Evolutionary conservation across 2,329 filamentous ascomycete genomes (phyloP), one percentile per base, ranked within the genome.

Genomic region (Trichoderma arundinaceum): DNA sequence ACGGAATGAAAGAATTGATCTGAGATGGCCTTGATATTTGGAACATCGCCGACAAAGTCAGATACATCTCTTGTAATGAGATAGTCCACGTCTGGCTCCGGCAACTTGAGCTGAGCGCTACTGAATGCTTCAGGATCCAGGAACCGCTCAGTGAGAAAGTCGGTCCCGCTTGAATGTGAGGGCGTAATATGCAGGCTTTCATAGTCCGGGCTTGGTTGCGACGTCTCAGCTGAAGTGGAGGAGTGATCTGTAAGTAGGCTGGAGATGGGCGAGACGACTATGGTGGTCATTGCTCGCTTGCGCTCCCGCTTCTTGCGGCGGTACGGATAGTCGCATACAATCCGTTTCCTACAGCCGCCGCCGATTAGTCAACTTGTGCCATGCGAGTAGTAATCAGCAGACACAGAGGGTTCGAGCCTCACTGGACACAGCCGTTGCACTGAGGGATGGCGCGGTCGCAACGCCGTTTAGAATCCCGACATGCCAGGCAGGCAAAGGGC

Each of bases 371-470:
- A 32, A 44, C 19, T 41, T 12, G 10, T 1, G 54, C 7, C 17
- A 12, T 44, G 1, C 15, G 35, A 39, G 17, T 15, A 15, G 9
- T 43, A 32, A 22, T 13, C 22, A 28, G 22, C 22, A 28, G 22
- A 28, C 22, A 28, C 22, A 19, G 19, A 12, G 17, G 15, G 10
- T 4, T 19, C 10, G 4, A 53, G 41, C 3, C 66, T 60, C 43
- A 67, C 66, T 57, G 63, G 52, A 60, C 4, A 48, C 66, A 67
- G 66, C 64, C 62, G 53, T 43, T 57, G 66, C 66, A 67, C 35
- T 61, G 43, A 9, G 66, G 66, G 58, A 62, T 38, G 12, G 56
- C 44, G 2, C 66, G 66, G 19, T 67, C 66, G 46, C 66, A 67
- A 7, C 66, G 66, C 17, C 66, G 33, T 4, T 67, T 67, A 3